These are phyloP conservation scores for Nicotiana benthamiana DNA, from an alignment of 257 asterid genomes.

Conservation along the genomic window DNA sequence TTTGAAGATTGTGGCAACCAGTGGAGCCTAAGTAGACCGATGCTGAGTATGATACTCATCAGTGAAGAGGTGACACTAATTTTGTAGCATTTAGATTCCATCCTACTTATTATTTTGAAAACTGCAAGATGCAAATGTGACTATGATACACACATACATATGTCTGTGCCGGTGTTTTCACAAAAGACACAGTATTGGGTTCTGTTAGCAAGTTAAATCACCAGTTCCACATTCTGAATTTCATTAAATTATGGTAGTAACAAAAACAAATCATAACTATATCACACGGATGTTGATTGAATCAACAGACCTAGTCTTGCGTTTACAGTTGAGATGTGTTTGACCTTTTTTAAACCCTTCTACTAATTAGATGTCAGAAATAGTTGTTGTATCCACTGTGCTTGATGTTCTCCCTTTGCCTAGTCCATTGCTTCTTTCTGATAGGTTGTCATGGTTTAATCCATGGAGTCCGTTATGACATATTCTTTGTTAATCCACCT, in stretches of 20 bases:
- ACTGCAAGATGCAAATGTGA: not conserved
- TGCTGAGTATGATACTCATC: slow-evolving; percentile 89
- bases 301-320: not conserved
- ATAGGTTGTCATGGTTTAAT: not conserved
- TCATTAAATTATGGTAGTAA: not conserved
- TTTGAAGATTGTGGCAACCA: slow-evolving; percentile 94
- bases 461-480: not conserved
- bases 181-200: not conserved
- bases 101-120: not conserved
- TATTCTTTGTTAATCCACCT: not conserved
- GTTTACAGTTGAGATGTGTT: not conserved
- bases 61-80: slow-evolving; percentile 62
- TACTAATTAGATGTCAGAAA: not conserved
- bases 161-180: not conserved
- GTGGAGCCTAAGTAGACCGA: slow-evolving; percentile 96
- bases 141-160: not conserved
- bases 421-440: not conserved
- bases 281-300: not conserved
- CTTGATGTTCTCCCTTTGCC: not conserved
- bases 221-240: not conserved
- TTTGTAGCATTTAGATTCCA: not conserved
- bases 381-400: not conserved
- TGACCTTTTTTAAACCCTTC: not conserved
- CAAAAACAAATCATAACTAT: not conserved
- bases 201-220: too few relatives aligned